These are phyloP conservation scores for Vitis cinerea DNA, from an alignment of 164 flowering plant species.

Conservation along the genomic window DNA sequence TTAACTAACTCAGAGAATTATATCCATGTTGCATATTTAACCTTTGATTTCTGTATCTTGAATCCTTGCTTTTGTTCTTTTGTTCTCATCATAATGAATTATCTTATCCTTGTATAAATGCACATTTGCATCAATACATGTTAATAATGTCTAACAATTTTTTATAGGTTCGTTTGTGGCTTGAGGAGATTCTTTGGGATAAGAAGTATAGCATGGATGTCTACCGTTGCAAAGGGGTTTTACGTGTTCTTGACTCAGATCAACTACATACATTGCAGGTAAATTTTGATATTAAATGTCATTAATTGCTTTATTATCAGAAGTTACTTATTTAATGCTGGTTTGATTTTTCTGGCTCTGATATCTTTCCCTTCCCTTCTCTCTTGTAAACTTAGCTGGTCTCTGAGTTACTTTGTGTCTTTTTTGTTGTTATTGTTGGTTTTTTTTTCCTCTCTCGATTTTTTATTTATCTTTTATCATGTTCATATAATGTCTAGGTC, in stretches of 20 bases:
- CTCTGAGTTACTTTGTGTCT: too few species aligned
- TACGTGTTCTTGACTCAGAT: constrained; percentile 58
- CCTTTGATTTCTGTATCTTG: neutral
- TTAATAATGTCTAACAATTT: neutral
- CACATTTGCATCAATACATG: neutral
- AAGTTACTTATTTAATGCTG: too few species aligned
- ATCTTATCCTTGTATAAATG: neutral
- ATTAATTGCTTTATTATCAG: neutral
- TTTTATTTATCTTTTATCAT: too few species aligned
- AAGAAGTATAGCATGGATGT: constrained; percentile 82
- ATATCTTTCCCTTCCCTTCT: too few species aligned
- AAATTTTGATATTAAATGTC: neutral
- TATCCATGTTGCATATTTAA: neutral
- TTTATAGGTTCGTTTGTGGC: constrained; percentile 66
- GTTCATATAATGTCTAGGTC: too few species aligned
- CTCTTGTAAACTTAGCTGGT: too few species aligned
- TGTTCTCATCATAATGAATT: neutral
- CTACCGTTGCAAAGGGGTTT: constrained; percentile 90
- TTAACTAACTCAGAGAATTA: neutral
- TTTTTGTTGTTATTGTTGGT: too few species aligned
- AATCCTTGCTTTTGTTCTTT: neutral
- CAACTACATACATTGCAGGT: constrained; percentile 87
- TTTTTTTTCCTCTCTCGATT: too few species aligned
- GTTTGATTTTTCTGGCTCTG: too few species aligned
- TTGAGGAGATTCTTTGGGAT: constrained; percentile 98